phyloP scores from a whole-genome alignment of 768 basidiomycete species.

The Auricularia cornea region DNA sequence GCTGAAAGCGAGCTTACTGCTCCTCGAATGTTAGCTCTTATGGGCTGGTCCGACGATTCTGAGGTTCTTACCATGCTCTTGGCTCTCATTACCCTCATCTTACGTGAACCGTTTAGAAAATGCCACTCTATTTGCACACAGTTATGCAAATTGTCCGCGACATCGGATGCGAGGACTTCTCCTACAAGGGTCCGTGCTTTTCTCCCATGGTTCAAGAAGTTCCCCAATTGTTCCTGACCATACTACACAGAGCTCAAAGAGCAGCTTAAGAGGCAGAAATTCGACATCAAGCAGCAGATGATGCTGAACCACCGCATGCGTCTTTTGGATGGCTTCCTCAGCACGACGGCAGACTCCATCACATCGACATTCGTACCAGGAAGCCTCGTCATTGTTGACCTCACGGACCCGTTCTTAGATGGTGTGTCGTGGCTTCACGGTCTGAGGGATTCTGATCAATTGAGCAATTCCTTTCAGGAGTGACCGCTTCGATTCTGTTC shows the following conservation, averaged over 20 bases:
- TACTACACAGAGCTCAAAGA: constrained; percentile 41
- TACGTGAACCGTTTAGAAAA: background rate
- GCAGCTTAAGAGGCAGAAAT: constrained; percentile 37
- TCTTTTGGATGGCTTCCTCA: constrained; percentile 48
- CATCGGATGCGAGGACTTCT: constrained; percentile 25
- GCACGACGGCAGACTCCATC: constrained; percentile 14
- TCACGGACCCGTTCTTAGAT: background rate
- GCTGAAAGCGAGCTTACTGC: constrained; percentile 57
- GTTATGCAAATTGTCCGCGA: constrained; percentile 46
- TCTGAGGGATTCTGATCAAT: too few species aligned
- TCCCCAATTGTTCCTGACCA: constrained; percentile 39
- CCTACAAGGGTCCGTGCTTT: background rate
- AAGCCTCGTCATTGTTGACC: background rate
- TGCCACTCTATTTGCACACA: constrained; percentile 5
- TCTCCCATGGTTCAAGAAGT: background rate
- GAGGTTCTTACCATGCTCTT: background rate
- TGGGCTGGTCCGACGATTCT: constrained; percentile 41
- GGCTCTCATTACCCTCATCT: background rate
- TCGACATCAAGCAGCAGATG: constrained; percentile 48
- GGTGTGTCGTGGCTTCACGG: background rate
- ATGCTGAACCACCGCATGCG: constrained; percentile 58
- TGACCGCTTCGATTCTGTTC: background rate
- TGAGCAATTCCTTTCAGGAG: background rate
- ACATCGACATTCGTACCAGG: background rate
- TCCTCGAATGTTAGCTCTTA: constrained; percentile 62